Base-by-base conservation (phyloP, 257 asterid genomes). In the Scutellaria baicalensis region DNA sequence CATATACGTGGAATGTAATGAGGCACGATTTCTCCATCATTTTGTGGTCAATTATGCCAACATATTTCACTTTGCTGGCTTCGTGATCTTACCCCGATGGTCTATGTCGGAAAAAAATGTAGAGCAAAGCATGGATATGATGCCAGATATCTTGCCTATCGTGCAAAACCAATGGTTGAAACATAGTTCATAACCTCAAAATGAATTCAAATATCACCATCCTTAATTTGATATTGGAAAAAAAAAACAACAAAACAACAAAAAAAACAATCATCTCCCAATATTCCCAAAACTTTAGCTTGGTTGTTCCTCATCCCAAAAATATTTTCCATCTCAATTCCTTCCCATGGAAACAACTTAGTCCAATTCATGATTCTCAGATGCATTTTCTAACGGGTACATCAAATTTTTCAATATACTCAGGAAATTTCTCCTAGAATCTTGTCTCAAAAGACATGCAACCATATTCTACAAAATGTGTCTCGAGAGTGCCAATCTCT, bases 21-120 rank as follows among this genome's bases (percentile, higher is more conserved):
- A 18, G 44, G 55, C 74, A 74, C 66, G 71, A 74, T 49, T 52
- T 43, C 69, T 65, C 55, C 66, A 74, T 78, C 73, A 62, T 69
- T 51, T 42, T 59, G 55, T 47, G 70, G 9, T 55, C 75, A 69
- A 69, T 70, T 16, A 64, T 64, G 65, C 80, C 65, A 66, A 71
- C 80, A 75, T 68, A 59, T 59, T 58, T 21, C 75, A 18, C 21
- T 48, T 58, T 39, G 31, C 31, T 23, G 31, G 31, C 31, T 9
- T 16, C 2, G 44, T 42, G 9, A 4, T 21, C 50, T 11, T 39
- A 35, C 64, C 6, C 55, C 16, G 52, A 35, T n/a, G 27, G 45
- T 55, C 8, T n/a, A 44, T 23, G 72, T 73, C 33, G 5, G 48
- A 65, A 35, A 12, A 59, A 21, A 20, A 14, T 31, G 45, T 16